A percentile compares a stretch with the other conserved stretches of the same genome.
These are phyloP conservation scores for Carpinus viminea DNA, from an alignment of 306 rosid species.

Conservation along the genomic window DNA sequence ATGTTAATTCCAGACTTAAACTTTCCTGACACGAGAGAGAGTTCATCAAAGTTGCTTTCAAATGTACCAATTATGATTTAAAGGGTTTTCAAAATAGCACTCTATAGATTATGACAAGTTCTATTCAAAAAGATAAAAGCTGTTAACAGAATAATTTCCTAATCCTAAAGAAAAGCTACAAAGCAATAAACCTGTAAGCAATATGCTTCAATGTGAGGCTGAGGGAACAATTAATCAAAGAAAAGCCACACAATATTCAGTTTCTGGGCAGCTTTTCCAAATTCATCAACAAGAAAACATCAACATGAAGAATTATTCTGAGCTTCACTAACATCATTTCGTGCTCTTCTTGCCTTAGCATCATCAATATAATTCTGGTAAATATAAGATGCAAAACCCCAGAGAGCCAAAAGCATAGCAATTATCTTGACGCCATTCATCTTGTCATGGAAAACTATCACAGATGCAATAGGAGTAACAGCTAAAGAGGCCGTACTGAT, in stretches of 20 bases:
- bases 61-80: background rate
- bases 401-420: slow-evolving; percentile 82
- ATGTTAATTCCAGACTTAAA: background rate
- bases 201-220: background rate
- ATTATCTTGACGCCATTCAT: slow-evolving; percentile 87
- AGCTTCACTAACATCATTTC: slow-evolving; percentile 25
- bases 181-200: background rate
- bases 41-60: background rate
- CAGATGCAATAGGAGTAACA: slow-evolving; percentile 78
- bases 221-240: background rate
- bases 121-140: background rate
- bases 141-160: background rate
- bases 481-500: slow-evolving; percentile 88
- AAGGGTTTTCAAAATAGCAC: background rate
- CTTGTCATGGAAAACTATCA: slow-evolving; percentile 73
- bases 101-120: background rate
- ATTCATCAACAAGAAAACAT: background rate
- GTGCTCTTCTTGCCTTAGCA: slow-evolving; percentile 41
- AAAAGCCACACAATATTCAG: background rate
- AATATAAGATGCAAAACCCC: slow-evolving; percentile 76
- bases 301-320: slow-evolving; percentile 24
- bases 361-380: slow-evolving; percentile 87
- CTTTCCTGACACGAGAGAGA: background rate
- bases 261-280: background rate
- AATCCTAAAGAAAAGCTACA: background rate